Percentiles rank a stretch among this genome's conserved stretches.
Conservation (phyloP, 1,284 basidiomycete genomes). For the Austroboletus rostrupii region DNA sequence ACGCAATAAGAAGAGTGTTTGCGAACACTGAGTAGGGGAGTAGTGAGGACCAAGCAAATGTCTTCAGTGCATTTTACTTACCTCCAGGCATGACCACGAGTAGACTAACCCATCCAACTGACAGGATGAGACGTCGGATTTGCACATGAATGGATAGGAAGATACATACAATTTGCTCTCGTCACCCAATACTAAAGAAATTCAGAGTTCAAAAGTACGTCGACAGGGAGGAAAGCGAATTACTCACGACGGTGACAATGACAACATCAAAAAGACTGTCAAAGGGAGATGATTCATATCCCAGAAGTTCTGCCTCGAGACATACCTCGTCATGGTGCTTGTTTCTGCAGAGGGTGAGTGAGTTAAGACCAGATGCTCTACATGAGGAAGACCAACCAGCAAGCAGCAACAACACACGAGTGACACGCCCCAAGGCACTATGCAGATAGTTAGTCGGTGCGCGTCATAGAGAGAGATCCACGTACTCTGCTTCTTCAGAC, state of each 20-base stretch:
- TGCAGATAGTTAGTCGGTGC: neutral
- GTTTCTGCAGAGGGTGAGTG: conserved; percentile 15
- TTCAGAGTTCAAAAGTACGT: neutral
- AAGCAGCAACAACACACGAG: conserved; percentile 8
- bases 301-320: neutral
- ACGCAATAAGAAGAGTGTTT: conserved; percentile 19
- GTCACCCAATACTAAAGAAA: conserved; percentile 17
- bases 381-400: conserved; percentile 14
- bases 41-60: neutral
- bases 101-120: conserved; percentile 19
- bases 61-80: neutral
- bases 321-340: conserved; percentile 15
- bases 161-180: conserved; percentile 11
- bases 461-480: neutral
- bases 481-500: conserved; percentile 8
- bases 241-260: conserved; percentile 13
- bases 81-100: conserved; percentile 20
- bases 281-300: neutral
- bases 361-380: neutral
- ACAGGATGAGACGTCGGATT: neutral
- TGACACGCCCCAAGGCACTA: conserved; percentile 4
- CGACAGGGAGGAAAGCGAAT: neutral
- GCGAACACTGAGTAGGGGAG: conserved; percentile 15
- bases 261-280: conserved; percentile 11
- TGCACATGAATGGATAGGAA: neutral